Base-by-base conservation (phyloP, 148 eudicot species). In the Silene latifolia region DNA sequence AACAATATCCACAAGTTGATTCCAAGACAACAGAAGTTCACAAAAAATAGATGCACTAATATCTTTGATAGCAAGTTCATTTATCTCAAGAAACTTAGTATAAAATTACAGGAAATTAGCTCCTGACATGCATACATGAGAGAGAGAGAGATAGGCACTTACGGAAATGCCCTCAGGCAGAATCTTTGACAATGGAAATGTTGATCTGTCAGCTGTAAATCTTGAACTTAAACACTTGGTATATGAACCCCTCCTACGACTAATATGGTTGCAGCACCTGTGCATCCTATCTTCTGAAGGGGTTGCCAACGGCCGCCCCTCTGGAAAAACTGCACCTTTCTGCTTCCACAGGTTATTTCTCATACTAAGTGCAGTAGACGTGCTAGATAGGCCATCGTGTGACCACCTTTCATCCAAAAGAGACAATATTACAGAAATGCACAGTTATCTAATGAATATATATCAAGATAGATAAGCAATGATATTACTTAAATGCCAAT, bases 191-290 rank as follows among this genome's bases (percentile, higher is more conserved):
- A 88, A 81, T 63, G 72, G 87, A 74, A 85, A 89, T 9, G 78
- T 56, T 44, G 93, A 86, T 75, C 82, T 88, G 80, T 90, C 89
- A 27, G 76, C 69, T 63, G 94, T 80, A 76, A 85, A 88, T 72
- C 85, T 79, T 63, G 87, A 63, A 35, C 84, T 80, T 63, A 82
- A 81, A 80, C 83, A 78, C 47, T 60, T 84, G 18, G 76, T 11
- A 69, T 77, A 77, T 65, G 74, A 64, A 44, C 78, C 84, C 65
- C 79, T 89, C 73, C 79, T 86, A 51, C 76, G 85, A 24, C 19
- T 85, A 54, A 60, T 63, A 78, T 80, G 82, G 63, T 77, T 77
- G 80, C 88, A 85, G 72, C 88, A 85, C 72, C 76, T 78, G 72
- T 35, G 13, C 76, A 72, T 73, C 67, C 21, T 63, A 72, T 69